Evolutionary conservation across 306 rosid species (phyloP).

Genomic region (Begonia fuchsioides): DNA sequence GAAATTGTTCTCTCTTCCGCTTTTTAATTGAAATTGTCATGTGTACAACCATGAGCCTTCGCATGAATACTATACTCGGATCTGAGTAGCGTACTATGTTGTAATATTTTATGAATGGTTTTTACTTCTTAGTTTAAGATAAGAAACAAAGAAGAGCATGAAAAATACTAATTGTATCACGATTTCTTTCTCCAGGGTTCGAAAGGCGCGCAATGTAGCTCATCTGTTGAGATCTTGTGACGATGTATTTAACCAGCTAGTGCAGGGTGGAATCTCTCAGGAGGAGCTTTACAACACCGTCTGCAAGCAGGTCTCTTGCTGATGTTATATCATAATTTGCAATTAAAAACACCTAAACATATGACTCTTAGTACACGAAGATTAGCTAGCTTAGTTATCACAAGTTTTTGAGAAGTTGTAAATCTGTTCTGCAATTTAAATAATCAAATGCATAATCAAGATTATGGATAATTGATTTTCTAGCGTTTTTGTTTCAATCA

Average conservation of each 20-base stretch:
- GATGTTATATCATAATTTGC: not conserved
- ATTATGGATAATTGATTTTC: no score
- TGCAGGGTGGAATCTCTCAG: slow-evolving; percentile 62
- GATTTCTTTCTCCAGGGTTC: slow-evolving; percentile 43
- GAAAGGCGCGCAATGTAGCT: slow-evolving; percentile 46
- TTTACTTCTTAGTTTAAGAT: no score
- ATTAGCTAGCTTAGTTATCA: not conserved
- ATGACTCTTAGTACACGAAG: not conserved
- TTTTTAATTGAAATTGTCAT: no score
- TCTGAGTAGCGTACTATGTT: no score
- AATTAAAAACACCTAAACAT: no score
- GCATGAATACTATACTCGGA: no score
- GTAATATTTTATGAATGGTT: no score
- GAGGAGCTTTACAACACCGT: slow-evolving; percentile 67
- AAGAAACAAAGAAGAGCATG: no score
- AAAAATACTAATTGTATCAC: no score
- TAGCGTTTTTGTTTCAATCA: no score
- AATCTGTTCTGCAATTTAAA: not conserved
- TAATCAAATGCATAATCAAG: not conserved
- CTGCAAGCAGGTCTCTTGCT: slow-evolving; percentile 65
- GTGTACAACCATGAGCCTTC: no score
- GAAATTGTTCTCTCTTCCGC: not conserved
- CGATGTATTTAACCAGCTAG: slow-evolving; percentile 61
- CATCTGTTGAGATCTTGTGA: slow-evolving; percentile 69
- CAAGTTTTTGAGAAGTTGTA: no score